These are phyloP conservation scores for Suillus hirtellus DNA, from an alignment of 768 basidiomycete genomes.

Conservation along the genomic window DNA sequence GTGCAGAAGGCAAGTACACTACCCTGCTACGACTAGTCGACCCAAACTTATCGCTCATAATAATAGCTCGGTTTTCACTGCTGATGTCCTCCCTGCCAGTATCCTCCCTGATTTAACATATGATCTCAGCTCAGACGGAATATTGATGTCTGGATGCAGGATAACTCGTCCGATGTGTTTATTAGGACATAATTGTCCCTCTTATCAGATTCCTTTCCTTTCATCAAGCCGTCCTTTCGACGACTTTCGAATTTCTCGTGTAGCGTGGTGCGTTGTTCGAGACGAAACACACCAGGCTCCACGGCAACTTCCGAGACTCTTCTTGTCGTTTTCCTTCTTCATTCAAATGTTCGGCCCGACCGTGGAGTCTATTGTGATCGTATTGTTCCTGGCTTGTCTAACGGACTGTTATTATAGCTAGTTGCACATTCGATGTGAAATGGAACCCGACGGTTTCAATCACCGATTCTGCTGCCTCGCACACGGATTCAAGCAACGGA, in stretches of 20 bases:
- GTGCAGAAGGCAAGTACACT: neutral
- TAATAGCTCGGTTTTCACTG: neutral
- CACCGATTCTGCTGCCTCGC: neutral
- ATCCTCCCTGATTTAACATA: neutral
- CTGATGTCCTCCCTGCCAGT: neutral
- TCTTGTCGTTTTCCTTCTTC: neutral
- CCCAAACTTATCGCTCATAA: neutral
- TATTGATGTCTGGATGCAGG: neutral
- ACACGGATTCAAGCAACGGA: neutral
- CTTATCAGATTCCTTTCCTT: neutral
- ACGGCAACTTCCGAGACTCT: neutral
- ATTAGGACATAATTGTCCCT: neutral
- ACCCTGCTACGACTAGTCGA: neutral
- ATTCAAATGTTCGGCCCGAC: neutral
- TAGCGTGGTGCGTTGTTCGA: neutral
- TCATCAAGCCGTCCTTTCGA: neutral
- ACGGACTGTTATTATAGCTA: neutral
- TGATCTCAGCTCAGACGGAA: neutral
- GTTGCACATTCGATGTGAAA: neutral
- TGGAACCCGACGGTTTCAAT: neutral
- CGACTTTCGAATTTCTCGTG: neutral
- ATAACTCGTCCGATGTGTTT: neutral
- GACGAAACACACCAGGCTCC: neutral
- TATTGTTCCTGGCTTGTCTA: neutral
- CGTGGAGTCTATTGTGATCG: too few relatives aligned